These are phyloP conservation scores for Aureobasidium melanogenum DNA, from an alignment of 2,329 filamentous ascomycete species.

Conservation along the genomic window DNA sequence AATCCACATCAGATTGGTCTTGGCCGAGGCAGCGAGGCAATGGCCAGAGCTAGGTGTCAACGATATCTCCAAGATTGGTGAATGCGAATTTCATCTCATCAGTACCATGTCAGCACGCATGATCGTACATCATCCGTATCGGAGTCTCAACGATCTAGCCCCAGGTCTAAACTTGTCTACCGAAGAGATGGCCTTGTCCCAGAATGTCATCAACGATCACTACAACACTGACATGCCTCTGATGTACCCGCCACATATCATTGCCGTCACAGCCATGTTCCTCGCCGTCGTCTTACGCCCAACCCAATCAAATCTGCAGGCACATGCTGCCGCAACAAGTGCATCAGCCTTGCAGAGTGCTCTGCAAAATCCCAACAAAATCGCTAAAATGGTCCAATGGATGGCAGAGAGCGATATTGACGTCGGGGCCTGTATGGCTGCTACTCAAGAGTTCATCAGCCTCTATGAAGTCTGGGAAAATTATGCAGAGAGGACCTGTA, in stretches of 20 bases:
- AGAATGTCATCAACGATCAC: conserved; percentile 82
- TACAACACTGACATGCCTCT: conserved; percentile 88
- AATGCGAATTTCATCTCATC: conserved; percentile 90
- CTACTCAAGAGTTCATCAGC: conserved; percentile 83
- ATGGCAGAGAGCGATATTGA: conserved; percentile 79
- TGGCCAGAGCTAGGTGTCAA: conserved; percentile 73
- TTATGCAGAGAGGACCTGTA: conserved; percentile 56
- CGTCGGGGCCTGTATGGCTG: conserved; percentile 76
- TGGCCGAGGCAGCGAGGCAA: conserved; percentile 73
- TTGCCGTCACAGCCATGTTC: conserved; percentile 79
- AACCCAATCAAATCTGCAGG: conserved; percentile 41
- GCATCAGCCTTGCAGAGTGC: conserved; percentile 16
- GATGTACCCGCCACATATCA: conserved; percentile 74
- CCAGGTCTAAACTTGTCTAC: conserved; percentile 50
- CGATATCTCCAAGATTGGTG: conserved; percentile 77
- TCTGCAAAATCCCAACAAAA: conserved; percentile 14
- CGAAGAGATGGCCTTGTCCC: conserved; percentile 70
- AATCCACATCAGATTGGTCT: conserved; percentile 87
- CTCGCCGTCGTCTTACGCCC: conserved; percentile 76
- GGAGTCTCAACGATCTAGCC: conserved; percentile 64
- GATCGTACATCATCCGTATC: conserved; percentile 85
- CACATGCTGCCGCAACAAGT: conserved; percentile 26
- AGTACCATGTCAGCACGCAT: conserved; percentile 84
- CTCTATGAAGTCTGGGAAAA: conserved; percentile 71
- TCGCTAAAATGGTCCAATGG: conserved; percentile 57